A percentile compares a stretch with the other conserved stretches of the same genome.
Evolutionary conservation across 2,329 filamentous ascomycete species (phyloP).

Genomic region (Fusarium virguliforme): DNA sequence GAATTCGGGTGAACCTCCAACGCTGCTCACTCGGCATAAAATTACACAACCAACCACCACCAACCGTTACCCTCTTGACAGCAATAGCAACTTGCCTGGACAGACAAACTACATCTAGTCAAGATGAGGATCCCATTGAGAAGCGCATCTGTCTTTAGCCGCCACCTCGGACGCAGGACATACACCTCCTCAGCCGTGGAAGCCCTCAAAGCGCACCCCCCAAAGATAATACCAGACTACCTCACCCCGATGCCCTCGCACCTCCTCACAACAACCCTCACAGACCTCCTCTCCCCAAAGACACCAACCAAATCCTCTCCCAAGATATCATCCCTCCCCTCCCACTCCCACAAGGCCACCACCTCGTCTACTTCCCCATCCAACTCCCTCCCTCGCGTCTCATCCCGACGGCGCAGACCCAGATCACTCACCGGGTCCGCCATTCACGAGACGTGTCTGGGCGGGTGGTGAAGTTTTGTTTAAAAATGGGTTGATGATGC

Average conservation of each 20-base stretch:
- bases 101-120: background rate
- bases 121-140: constrained; percentile 22
- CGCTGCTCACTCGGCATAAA: background rate
- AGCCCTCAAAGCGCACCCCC: constrained; percentile 48
- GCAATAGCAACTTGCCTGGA: background rate
- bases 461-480: constrained; percentile 82
- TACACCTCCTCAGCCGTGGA: constrained; percentile 37
- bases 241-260: constrained; percentile 74
- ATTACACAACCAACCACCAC: background rate
- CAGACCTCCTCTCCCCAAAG: constrained; percentile 64
- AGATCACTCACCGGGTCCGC: constrained; percentile 80
- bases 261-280: constrained; percentile 76
- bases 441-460: constrained; percentile 88
- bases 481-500: constrained; percentile 48
- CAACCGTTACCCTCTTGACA: background rate
- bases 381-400: constrained; percentile 74
- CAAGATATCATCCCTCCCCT: constrained; percentile 43
- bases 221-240: constrained; percentile 61
- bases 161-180: constrained; percentile 20
- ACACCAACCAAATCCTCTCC: constrained; percentile 35
- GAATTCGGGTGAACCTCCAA: background rate
- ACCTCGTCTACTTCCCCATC: constrained; percentile 90
- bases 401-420: constrained; percentile 88
- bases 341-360: constrained; percentile 77
- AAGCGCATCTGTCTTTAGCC: constrained; percentile 3